Evolutionary conservation across 2,329 filamentous ascomycete species (phyloP), one percentile per base, ranked within the genome.

Genomic region (Hymenoscyphus occultus): DNA sequence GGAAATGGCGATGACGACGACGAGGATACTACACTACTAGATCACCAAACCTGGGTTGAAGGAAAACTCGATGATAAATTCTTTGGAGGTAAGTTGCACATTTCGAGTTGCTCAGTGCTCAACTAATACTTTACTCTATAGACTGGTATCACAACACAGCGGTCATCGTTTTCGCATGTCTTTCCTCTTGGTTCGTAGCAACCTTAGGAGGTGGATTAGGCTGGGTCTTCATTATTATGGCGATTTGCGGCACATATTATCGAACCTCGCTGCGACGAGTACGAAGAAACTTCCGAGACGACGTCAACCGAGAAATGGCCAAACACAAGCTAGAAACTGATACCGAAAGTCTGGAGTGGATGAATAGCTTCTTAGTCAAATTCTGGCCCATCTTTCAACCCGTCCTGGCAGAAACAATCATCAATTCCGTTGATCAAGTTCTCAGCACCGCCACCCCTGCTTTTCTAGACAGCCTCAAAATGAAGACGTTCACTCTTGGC

Each of bases 361-460:
- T 99, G 78, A 99, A 99, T 82, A 96, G 92, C 72, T 99, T 99
- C 80, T 77, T 99, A 72, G 88, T 96, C 79, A 99, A 99, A 77
- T 99, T 99, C 80, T 99, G 95, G 95, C 95, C 95, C 68, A 99
- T 99, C 74, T 98, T 97, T 76, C 92, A 95, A 63, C 95, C 95
- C 0, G 92, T 98, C 10, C 85, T 99, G 13, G 94, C 93, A 67
- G 88, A 95, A 71, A 96, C 92, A 28, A 90, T 99, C 73, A 91
- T 98, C 78, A 92, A 89, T 76, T 93, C 93, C 0, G 95, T 98
- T 59, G 95, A 99, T 74, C 95, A 98, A 80, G 93, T 99, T 60
- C 82, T 99, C 64, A 97, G 93, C 75, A 93, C 91, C 0, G 89
- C 93, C 2, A 98, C 93, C 0, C 95, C 95, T 0, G 86, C 90